Evolutionary conservation across 176 grass and related monocot genomes (phyloP), one percentile per base, ranked within the genome.

Genomic region (Ensete glaucum): DNA sequence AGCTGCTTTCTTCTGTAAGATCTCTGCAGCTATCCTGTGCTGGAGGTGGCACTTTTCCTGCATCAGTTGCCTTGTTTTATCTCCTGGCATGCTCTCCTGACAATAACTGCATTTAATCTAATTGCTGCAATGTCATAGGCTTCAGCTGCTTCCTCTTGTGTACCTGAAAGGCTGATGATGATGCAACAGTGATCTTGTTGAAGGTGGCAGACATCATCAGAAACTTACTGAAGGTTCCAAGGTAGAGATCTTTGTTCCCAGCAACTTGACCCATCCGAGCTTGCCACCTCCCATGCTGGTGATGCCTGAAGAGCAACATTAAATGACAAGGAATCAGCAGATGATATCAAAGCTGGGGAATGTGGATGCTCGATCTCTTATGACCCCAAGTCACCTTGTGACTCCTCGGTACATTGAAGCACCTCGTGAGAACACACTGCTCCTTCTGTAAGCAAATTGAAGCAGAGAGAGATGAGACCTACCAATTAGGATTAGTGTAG

Each of bases 61-160:
- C 29, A 20, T 9, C 67, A 17, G 6, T 21, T 16, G 67, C 8
- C 48, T 52, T 70, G 67, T 51, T 50, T 43, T 3, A 43, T 51
- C 67, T 70, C 67, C 67, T 52, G 1, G 67, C 67, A 9, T 21
- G 14, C 14, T 70, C 67, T 16, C 67, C 67, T 8, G 67, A 20
- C 8, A 70, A 10, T 96, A 23, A 96, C 89, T 5, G 92, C 92
- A 79, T 85, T 96, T 20, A 87, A 96, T 83, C 92, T 96, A 82
- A 96, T 96, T 50, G 92, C 92, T 1, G 92, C 92, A 53, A 96
- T 89, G 89, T 96, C 92, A 48, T 96, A 96, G 43, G 89, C 92
- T 80, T 96, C 92, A 8, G 89, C 92, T 6, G 92, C 92, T 78
- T 96, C 92, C 79, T 96, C 92, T 73, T 96, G 92, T 14, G 92